Conservation (phyloP, 179 eudicot genomes). For the Silene noctiflora region DNA sequence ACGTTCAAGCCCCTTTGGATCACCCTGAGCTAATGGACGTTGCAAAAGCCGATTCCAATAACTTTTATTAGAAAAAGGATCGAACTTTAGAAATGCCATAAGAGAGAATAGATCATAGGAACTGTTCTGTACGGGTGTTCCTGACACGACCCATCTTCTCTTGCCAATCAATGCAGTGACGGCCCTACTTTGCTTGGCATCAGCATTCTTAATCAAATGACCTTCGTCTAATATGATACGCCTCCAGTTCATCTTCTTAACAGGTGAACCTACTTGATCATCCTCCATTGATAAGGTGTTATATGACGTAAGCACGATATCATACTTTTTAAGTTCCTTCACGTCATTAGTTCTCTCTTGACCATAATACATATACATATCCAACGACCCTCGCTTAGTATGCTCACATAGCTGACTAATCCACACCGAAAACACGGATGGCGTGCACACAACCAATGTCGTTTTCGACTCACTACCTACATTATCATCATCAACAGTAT, state of each 20-base stretch:
- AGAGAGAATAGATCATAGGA: conserved; percentile 74
- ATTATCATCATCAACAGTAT: conserved; percentile 14
- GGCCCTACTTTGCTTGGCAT: conserved; percentile 60
- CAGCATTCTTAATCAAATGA: conserved; percentile 71
- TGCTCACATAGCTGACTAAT: conserved; percentile 70
- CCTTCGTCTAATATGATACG: conserved; percentile 91
- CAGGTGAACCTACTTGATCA: conserved; percentile 42
- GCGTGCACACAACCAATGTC: conserved; percentile 78
- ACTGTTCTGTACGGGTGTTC: conserved; percentile 90
- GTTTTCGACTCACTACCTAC: conserved; percentile 33
- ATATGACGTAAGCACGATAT: conserved; percentile 79
- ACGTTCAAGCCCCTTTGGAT: conserved; percentile 56
- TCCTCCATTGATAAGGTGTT: conserved; percentile 58
- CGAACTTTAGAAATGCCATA: conserved; percentile 76
- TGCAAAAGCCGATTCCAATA: conserved; percentile 79
- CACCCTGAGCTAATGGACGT: conserved; percentile 65
- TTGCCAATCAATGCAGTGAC: conserved; percentile 62
- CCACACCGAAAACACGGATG: conserved; percentile 86
- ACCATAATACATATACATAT: conserved; percentile 72
- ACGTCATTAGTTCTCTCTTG: conserved; percentile 56
- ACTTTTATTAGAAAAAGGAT: conserved; percentile 74
- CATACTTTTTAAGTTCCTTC: conserved; percentile 62
- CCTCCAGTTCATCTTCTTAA: conserved; percentile 74
- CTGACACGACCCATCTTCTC: conserved; percentile 87
- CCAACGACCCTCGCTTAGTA: conserved; percentile 49